Base-by-base conservation (phyloP, 164 flowering plant genomes). In the Litsea cubeba region DNA sequence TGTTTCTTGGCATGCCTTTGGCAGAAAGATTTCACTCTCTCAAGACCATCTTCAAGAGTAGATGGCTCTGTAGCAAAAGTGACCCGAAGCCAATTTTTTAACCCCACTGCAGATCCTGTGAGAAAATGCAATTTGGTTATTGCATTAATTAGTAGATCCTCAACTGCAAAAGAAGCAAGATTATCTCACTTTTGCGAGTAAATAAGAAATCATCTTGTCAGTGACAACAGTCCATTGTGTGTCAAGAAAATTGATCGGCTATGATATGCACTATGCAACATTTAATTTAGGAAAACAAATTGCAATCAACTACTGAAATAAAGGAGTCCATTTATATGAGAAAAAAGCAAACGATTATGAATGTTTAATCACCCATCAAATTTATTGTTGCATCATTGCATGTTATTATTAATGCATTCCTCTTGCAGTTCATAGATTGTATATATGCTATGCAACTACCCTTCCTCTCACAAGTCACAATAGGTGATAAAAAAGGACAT, bases 31-130 rank as follows among this genome's bases (percentile, higher is more conserved):
- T 90, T 88, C 4, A 87, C 50, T 79, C 97, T 83, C 50, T 69
- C 80, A 18, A 91, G 40, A 2, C 83, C 97, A 76, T 88, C 94
- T 75, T 82, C 85, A 46, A 94, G 88, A 26, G 86, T 81, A 28
- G 87, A 72, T 28, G 88, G 90, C 26, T 90, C 94, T 18, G 76
- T 87, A 0, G 96, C 93, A 72, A 89, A 91, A 40, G 94, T 88
- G 14, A 94, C 79, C 0, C 96, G 83, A 17, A 94, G 77, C 98
- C 98, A 95, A 72, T 89, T 80, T 30, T 86, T 85, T 17, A 75
- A 8, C 32, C 84, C 80, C 65, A 82, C 74, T 12, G 76, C 65
- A 22, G 50, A 50, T n/a, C 84, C 84, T 82, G 84, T 73, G 69
- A 49, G 23, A 22, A 24, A 54, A 17, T 14, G 7, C n/a, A 54